These are phyloP conservation scores for Diaporthe australafricana DNA, from an alignment of 2,329 filamentous ascomycete species.

Conservation along the genomic window DNA sequence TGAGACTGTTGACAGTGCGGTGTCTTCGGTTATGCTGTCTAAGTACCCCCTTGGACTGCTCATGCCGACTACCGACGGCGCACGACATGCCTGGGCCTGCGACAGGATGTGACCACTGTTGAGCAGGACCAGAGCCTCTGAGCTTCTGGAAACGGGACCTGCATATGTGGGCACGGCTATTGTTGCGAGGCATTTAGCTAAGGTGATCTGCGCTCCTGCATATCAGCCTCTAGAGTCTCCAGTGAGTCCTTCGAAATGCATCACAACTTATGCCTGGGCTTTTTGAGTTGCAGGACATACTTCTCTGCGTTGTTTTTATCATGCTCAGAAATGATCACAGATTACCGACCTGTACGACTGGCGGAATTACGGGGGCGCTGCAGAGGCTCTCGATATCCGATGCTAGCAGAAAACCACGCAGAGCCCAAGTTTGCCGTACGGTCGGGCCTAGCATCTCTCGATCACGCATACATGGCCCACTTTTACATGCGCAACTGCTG, in stretches of 20 bases:
- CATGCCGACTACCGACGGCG: conserved; percentile 17
- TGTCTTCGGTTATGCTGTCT: not conserved
- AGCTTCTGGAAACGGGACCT: conserved; percentile 19
- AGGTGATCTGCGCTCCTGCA: not conserved
- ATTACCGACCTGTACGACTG: not conserved
- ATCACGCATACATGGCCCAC: conserved; percentile 9
- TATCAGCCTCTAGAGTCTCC: not conserved
- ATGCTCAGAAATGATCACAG: not conserved
- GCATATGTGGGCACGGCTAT: conserved; percentile 23
- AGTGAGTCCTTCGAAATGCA: not conserved
- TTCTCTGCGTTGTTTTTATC: not conserved
- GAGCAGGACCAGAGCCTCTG: conserved; percentile 6
- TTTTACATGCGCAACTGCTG: not conserved
- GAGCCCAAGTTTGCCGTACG: not conserved
- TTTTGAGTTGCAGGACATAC: not conserved
- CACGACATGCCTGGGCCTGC: not conserved
- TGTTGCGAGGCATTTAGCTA: conserved; percentile 9
- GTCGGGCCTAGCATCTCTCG: not conserved
- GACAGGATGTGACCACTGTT: conserved; percentile 3
- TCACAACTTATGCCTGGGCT: not conserved
- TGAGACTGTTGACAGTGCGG: not conserved
- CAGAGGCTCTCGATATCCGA: not conserved
- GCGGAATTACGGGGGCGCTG: not conserved
- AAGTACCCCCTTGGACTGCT: conserved; percentile 3
- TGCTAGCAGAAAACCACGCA: not conserved